A percentile compares a stretch with the other conserved stretches of the same genome.
Evolutionary conservation across 441 rosid genomes (phyloP).

Genomic region (Erodium trifolium): DNA sequence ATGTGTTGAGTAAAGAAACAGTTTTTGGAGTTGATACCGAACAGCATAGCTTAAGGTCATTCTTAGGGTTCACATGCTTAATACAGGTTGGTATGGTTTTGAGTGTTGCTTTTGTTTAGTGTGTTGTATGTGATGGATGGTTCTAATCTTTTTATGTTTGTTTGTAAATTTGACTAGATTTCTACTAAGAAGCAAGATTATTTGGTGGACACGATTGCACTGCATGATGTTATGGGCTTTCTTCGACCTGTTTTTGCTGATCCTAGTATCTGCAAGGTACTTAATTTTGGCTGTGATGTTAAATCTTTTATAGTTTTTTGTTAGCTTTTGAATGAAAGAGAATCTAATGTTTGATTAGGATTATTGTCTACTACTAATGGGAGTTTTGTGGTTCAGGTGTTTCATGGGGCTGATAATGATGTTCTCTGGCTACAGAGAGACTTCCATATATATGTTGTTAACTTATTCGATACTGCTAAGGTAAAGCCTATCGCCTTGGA

Average conservation of each 20-base stretch:
- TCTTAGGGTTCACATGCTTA: conserved; percentile 83
- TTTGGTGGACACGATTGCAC: conserved; percentile 68
- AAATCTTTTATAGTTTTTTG: background rate
- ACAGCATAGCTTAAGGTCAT: conserved; percentile 78
- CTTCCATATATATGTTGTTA: conserved; percentile 85
- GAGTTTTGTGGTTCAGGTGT: conserved; percentile 45
- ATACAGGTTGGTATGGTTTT: conserved; percentile 47
- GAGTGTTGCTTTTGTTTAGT: conserved; percentile 4
- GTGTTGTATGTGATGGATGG: background rate
- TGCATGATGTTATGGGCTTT: conserved; percentile 68
- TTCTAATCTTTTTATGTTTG: background rate
- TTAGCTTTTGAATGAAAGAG: background rate
- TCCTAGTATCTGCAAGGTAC: conserved; percentile 75
- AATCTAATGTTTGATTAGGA: background rate
- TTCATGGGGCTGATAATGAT: conserved; percentile 96
- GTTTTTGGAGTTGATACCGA: conserved; percentile 83
- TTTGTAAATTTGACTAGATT: conserved; percentile 35
- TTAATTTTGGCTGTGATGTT: background rate
- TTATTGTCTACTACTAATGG: conserved; percentile 5
- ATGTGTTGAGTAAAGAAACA: conserved; percentile 38
- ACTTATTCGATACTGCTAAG: conserved; percentile 93
- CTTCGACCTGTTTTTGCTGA: conserved; percentile 68
- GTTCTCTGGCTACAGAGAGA: conserved; percentile 93
- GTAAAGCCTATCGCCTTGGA: conserved; percentile 27
- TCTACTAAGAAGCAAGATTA: conserved; percentile 57